Evolutionary conservation across 2,329 filamentous ascomycete species (phyloP).

Genomic region (Fusarium sp.): DNA sequence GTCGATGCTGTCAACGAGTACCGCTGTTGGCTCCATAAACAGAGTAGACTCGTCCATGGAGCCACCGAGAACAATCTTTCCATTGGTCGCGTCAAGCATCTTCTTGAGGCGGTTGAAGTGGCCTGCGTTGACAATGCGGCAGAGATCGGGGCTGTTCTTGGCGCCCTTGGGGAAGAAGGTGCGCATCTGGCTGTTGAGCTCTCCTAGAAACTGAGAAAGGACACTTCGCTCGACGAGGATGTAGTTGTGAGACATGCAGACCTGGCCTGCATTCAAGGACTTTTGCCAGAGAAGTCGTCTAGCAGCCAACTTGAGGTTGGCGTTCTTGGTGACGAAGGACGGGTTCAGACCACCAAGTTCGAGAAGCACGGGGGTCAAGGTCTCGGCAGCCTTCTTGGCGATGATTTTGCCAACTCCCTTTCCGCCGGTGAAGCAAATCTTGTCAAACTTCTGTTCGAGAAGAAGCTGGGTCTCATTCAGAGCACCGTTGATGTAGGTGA

Average conservation of each 20-base stretch:
- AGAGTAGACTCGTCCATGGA: slow-evolving; percentile 82
- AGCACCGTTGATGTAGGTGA: slow-evolving; percentile 82
- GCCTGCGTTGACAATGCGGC: slow-evolving; percentile 81
- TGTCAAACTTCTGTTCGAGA: slow-evolving; percentile 93
- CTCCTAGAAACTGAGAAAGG: slow-evolving; percentile 77
- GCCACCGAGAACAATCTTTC: slow-evolving; percentile 89
- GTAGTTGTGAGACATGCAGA: slow-evolving; percentile 95
- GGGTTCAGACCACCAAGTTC: slow-evolving; percentile 95
- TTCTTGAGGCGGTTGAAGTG: slow-evolving; percentile 88
- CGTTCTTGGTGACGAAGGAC: slow-evolving; percentile 87
- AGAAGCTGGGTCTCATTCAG: slow-evolving; percentile 84
- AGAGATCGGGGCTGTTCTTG: slow-evolving; percentile 81
- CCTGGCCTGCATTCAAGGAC: slow-evolving; percentile 85
- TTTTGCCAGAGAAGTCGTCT: slow-evolving; percentile 91
- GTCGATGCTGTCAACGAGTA: slow-evolving; percentile 77
- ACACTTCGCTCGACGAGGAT: slow-evolving; percentile 83
- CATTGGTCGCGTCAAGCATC: slow-evolving; percentile 87
- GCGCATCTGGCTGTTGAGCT: slow-evolving; percentile 77
- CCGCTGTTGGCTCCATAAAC: slow-evolving; percentile 92
- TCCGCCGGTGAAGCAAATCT: slow-evolving; percentile 96
- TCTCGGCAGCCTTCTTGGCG: slow-evolving; percentile 87
- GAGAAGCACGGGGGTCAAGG: slow-evolving; percentile 86
- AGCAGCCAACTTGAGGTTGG: slow-evolving; percentile 84
- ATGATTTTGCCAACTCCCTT: slow-evolving; percentile 85
- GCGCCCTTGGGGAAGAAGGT: slow-evolving; percentile 88